phyloP scores from a whole-genome alignment of 768 basidiomycete genomes.

The Terana coerulea region DNA sequence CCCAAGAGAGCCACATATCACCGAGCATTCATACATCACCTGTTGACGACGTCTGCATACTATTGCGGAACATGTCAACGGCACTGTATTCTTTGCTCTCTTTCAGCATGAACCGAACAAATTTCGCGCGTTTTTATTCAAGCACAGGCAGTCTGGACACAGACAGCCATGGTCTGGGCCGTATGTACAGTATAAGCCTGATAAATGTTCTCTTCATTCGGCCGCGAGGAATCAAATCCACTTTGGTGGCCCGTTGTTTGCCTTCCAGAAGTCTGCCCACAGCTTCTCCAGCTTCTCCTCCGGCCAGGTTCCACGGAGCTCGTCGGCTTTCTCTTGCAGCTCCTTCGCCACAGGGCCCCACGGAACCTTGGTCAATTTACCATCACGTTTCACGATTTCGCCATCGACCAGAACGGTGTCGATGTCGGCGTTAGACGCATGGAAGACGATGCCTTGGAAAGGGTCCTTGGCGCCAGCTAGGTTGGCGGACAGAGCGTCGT shows the following conservation, averaged over 20 bases:
- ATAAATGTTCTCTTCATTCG: too few relatives aligned
- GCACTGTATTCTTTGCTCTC: too few relatives aligned
- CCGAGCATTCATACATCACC: too few relatives aligned
- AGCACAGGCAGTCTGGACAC: too few relatives aligned
- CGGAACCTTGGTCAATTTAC: slow-evolving; percentile 19
- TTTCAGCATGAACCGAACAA: too few relatives aligned
- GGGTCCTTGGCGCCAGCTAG: slow-evolving; percentile 25
- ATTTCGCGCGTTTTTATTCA: too few relatives aligned
- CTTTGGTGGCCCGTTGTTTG: not conserved
- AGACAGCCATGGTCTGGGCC: too few relatives aligned
- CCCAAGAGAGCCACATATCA: too few relatives aligned
- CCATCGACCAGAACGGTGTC: slow-evolving; percentile 29
- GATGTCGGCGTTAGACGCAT: slow-evolving; percentile 27
- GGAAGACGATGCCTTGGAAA: slow-evolving; percentile 24
- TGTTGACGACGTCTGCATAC: too few relatives aligned
- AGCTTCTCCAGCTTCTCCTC: slow-evolving; percentile 19
- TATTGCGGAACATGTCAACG: too few relatives aligned
- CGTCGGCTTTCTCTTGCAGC: slow-evolving; percentile 19
- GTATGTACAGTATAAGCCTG: too few relatives aligned
- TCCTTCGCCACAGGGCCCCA: slow-evolving; percentile 25
- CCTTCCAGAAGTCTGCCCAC: slow-evolving; percentile 20
- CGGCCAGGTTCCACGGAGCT: slow-evolving; percentile 18
- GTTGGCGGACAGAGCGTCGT: slow-evolving; percentile 26
- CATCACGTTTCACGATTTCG: slow-evolving; percentile 26
- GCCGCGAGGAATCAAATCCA: not conserved